These are phyloP conservation scores for Paecilomyces sp. DNA, from an alignment of 2,329 filamentous ascomycete species.

Conservation along the genomic window DNA sequence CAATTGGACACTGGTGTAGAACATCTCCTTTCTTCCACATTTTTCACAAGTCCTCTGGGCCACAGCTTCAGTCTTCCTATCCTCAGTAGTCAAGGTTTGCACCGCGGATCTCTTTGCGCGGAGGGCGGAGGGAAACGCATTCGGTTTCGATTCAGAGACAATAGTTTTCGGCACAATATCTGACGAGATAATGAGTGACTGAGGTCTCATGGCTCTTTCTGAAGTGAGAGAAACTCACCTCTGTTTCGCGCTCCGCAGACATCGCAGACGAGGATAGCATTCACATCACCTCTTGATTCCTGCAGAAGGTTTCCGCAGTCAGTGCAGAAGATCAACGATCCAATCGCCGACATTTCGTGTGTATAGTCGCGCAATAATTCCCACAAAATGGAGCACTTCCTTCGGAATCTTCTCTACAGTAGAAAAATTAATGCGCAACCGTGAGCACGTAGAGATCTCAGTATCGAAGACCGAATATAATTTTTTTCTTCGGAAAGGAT, in stretches of 20 bases:
- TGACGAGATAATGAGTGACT: conserved; percentile 27
- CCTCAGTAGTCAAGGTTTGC: conserved; percentile 70
- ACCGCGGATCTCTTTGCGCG: conserved; percentile 81
- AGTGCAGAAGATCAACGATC: conserved; percentile 84
- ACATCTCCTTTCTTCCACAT: conserved; percentile 76
- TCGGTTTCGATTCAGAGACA: conserved; percentile 75
- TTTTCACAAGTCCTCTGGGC: conserved; percentile 67
- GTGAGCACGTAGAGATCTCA: not conserved
- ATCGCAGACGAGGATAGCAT: conserved; percentile 72
- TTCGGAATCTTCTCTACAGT: not conserved
- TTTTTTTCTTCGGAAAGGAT: conserved; percentile 9
- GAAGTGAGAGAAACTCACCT: conserved; percentile 46
- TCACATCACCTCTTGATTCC: conserved; percentile 66
- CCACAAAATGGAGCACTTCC: not conserved
- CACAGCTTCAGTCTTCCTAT: conserved; percentile 65
- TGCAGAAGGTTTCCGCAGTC: conserved; percentile 89
- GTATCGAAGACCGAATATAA: not conserved
- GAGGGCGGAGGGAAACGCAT: conserved; percentile 84
- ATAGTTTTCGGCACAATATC: conserved; percentile 71
- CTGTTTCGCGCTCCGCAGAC: conserved; percentile 79
- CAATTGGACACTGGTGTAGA: conserved; percentile 76
- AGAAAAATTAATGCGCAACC: not conserved
- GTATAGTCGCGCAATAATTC: conserved; percentile 10
- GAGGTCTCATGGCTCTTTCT: not conserved
- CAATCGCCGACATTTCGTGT: conserved; percentile 70